Percentiles rank a stretch among this genome's conserved stretches.
Conservation (phyloP, 148 eudicot species). For the Amaranthus palmeri region DNA sequence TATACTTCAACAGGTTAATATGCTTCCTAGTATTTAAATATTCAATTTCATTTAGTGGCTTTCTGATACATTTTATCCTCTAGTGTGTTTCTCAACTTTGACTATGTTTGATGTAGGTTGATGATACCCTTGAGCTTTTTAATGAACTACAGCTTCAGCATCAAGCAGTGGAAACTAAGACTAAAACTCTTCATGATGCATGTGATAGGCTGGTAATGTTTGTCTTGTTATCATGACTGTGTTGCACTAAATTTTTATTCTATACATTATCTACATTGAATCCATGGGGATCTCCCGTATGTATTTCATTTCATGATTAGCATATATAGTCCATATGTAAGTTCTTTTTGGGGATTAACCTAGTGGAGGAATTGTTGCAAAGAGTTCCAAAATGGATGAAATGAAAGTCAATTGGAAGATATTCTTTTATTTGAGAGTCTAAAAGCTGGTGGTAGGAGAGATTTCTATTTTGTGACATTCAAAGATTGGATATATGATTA, state of each 20-base stretch:
- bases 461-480: not conserved
- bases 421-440: not conserved
- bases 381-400: not conserved
- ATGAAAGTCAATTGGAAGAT: not conserved
- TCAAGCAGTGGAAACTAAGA: slow-evolving; percentile 93
- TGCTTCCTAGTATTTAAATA: not conserved
- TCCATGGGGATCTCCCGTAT: not conserved
- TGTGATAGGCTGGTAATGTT: slow-evolving; percentile 84
- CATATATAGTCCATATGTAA: not conserved
- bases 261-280: not conserved
- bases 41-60: slow-evolving; percentile 5
- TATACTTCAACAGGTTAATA: slow-evolving; percentile 71
- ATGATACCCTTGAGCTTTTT: slow-evolving; percentile 89
- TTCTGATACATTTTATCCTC: not conserved
- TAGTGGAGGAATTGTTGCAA: not conserved
- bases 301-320: slow-evolving; percentile 4
- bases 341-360: not conserved
- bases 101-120: slow-evolving; percentile 56
- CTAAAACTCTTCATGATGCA: slow-evolving; percentile 97
- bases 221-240: slow-evolving; percentile 5
- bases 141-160: slow-evolving; percentile 89
- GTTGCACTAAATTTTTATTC: not conserved
- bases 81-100: slow-evolving; percentile 12
- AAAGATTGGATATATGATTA: not conserved
- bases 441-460: not conserved